phyloP scores from a whole-genome alignment of 768 basidiomycete species.

The Mycena polygramma region DNA sequence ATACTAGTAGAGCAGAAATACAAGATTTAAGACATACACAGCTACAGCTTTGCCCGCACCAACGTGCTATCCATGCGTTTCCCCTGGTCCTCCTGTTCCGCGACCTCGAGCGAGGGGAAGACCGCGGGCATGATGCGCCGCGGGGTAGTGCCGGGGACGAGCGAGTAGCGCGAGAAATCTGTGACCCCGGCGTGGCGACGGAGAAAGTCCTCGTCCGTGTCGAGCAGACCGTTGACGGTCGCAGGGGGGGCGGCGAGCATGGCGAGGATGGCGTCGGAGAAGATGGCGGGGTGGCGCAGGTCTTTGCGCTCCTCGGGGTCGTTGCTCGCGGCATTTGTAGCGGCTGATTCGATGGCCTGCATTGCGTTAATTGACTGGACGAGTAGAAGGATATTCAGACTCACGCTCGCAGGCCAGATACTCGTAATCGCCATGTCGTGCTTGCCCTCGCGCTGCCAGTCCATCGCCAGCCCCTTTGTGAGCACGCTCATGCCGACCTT shows the following conservation, averaged over 20 bases:
- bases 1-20: too few relatives aligned
- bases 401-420: slow-evolving; percentile 36
- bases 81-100: slow-evolving; percentile 38
- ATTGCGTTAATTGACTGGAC: too few relatives aligned
- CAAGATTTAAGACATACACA: too few relatives aligned
- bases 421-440: slow-evolving; percentile 39
- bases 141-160: slow-evolving; percentile 29
- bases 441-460: slow-evolving; percentile 35
- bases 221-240: slow-evolving; percentile 33
- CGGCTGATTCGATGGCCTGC: slow-evolving; percentile 37
- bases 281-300: slow-evolving; percentile 34
- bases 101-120: slow-evolving; percentile 31
- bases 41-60: slow-evolving; percentile 17
- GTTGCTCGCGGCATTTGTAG: slow-evolving; percentile 24
- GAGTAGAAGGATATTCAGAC: background rate
- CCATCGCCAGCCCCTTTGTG: slow-evolving; percentile 38
- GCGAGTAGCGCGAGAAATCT: slow-evolving; percentile 32
- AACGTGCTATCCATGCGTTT: slow-evolving; percentile 33
- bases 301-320: slow-evolving; percentile 16
- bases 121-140: slow-evolving; percentile 36
- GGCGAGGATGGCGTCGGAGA: slow-evolving; percentile 39
- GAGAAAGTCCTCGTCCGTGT: slow-evolving; percentile 37
- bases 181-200: slow-evolving; percentile 32
- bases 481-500: slow-evolving; percentile 39
- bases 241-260: slow-evolving; percentile 33